Percentiles rank a stretch among this genome's conserved stretches.
phyloP scores from a whole-genome alignment of 2,329 filamentous ascomycete species.

The Fusarium xyrophilum region DNA sequence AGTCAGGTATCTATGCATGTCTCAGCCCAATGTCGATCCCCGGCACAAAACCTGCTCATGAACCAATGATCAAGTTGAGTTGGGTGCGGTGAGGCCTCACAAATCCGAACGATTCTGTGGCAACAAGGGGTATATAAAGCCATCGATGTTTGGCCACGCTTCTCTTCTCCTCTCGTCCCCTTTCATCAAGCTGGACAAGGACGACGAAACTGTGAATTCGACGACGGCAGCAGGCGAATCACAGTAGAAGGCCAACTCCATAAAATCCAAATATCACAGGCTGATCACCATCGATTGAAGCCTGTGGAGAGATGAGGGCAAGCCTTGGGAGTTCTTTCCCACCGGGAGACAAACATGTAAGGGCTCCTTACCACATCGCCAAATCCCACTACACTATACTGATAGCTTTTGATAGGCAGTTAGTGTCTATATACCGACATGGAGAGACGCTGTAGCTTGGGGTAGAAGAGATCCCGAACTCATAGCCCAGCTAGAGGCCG shows the following conservation, averaged over 20 bases:
- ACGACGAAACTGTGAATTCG: neutral
- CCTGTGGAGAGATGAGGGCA: constrained; percentile 2
- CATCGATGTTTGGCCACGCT: neutral
- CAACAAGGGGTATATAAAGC: neutral
- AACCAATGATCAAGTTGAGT: neutral
- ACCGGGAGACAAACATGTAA: constrained; percentile 40
- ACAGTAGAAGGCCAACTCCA: neutral
- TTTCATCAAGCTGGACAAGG: neutral
- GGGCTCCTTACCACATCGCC: neutral
- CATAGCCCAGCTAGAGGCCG: constrained; percentile 34
- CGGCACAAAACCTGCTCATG: neutral
- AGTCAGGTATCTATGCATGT: constrained; percentile 10
- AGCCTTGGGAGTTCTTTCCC: constrained; percentile 37
- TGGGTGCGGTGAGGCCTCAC: neutral
- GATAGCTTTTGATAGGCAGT: constrained; percentile 29
- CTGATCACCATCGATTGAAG: neutral
- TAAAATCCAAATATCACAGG: neutral
- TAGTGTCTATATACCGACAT: constrained; percentile 44
- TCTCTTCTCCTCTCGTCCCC: neutral
- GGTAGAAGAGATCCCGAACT: constrained; percentile 32
- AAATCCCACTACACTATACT: neutral
- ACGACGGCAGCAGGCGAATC: neutral
- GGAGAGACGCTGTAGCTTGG: constrained; percentile 40
- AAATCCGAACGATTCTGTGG: neutral
- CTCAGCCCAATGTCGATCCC: neutral